phyloP scores from a whole-genome alignment of 768 basidiomycete genomes.

The Wakefieldia striispora region DNA sequence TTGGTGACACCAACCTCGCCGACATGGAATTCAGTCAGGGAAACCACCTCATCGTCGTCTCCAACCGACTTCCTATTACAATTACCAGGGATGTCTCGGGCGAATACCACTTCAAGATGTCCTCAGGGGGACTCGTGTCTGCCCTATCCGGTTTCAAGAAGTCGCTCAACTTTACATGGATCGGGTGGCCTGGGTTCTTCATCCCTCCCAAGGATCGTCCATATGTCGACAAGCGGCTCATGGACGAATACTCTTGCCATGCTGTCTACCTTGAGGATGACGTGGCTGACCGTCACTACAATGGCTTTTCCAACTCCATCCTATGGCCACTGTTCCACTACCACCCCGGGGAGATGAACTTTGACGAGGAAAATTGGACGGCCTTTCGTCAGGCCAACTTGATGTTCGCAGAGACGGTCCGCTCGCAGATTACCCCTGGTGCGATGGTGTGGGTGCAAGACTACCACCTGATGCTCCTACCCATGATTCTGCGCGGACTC shows the following conservation, averaged over 20 bases:
- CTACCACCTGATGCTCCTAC: slow-evolving; percentile 96
- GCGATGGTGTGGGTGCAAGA: slow-evolving; percentile 99
- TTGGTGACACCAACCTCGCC: slow-evolving; percentile 26
- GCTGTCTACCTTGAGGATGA: slow-evolving; percentile 98
- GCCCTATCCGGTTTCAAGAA: slow-evolving; percentile 98
- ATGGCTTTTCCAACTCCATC: slow-evolving; percentile 99
- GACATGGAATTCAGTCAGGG: slow-evolving; percentile 48
- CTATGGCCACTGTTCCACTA: slow-evolving; percentile 99
- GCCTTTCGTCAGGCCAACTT: slow-evolving; percentile 97
- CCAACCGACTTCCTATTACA: slow-evolving; percentile 93
- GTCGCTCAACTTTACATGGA: slow-evolving; percentile 97
- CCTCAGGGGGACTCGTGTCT: slow-evolving; percentile 95
- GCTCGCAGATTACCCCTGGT: slow-evolving; percentile 72
- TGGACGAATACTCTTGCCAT: slow-evolving; percentile 95
- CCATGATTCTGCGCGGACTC: slow-evolving; percentile 88
- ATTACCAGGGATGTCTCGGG: slow-evolving; percentile 91
- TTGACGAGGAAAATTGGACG: slow-evolving; percentile 97
- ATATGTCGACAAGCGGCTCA: slow-evolving; percentile 85
- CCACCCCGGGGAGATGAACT: slow-evolving; percentile 99
- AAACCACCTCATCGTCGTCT: slow-evolving; percentile 89
- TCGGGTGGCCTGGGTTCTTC: slow-evolving; percentile 92
- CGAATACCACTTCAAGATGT: slow-evolving; percentile 99
- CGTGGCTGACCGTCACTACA: slow-evolving; percentile 97
- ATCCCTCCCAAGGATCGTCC: slow-evolving; percentile 93
- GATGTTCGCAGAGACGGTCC: slow-evolving; percentile 88